Base-by-base conservation (phyloP, 2,329 filamentous ascomycete species). In the Davidsoniella virescens region DNA sequence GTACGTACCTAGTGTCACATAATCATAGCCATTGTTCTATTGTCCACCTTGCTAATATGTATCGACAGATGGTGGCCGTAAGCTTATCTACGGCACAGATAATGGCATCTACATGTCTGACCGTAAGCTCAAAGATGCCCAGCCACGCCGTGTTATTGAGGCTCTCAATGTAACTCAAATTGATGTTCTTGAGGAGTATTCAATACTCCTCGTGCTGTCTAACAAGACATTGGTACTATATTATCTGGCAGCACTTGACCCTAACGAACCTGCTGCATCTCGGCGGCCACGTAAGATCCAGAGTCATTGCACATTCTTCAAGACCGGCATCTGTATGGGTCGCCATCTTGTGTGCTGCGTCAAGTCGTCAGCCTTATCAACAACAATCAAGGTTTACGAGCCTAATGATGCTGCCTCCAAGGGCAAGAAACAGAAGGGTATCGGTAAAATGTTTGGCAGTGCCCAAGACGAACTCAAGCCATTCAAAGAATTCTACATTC, bases 401-500 rank as follows among this genome's bases (percentile, higher is more conserved):
- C 92, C 92, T 1, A 94, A 94, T 67, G 92, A 96, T 62, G 84
- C 87, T 55, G 83, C 94, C 73, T 82, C 84, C 50, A 92, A 88
- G 69, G 86, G 85, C 52, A 93, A 92, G 70, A 95, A 93, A 70
- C 93, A 94, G 63, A 92, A 88, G 60, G 90, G 92, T 16, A 81
- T 98, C 54, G 82, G 85, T 57, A 94, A 93, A 68, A 94, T 98
- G 80, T 90, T 98, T 67, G 87, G 87, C 54, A 81, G 71, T 47
- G 87, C 87, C 7, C 88, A 95, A 63, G 92, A 98, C 64, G 87
- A 94, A 58, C 75, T 98, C 55, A 93, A 93, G 67, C 86, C 90
- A 10, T 94, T 93, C 73, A 94, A 94, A 73, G 92, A 98, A 70
- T 96, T 95, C 61, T 98, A 98, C 66, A 95, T 98, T 54, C 92